Evolutionary conservation across 208 protist species (phyloP), one percentile per base, ranked within the genome.

Genomic region (Trypanosoma vivax): DNA sequence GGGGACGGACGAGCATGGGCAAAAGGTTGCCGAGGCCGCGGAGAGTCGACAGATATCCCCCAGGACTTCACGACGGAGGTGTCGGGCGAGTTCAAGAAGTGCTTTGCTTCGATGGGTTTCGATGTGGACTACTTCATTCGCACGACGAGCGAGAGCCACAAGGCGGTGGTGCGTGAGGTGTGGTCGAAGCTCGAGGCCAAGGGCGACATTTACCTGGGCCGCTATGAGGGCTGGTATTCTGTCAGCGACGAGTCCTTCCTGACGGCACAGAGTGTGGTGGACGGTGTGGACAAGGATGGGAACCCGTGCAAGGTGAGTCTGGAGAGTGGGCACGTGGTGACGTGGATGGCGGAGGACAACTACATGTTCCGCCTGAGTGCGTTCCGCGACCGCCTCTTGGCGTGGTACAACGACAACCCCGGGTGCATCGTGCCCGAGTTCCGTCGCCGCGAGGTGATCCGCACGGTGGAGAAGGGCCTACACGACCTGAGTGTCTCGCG

Each of bases 1-100:
- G 6, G 98, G 98, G 34, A 99, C 96, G 1, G 98, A 99, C 67
- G 98, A 99, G 74, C 98, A 99, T 72, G 98, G 98, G 11, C 82
- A 91, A 47, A 99, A 99, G 80, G 81, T 99, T n/a, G 78, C 78
- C 6, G 84, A 97, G 77, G 83, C 92, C 4, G 96, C 96, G 1
- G 49, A 65, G 28, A 64, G 76, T 42, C 64, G 75, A 29, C 66
- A 73, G 5, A 34, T 95, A 29, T 71, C 72, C 10, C 84, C 94
- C 30, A 94, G 42, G 78, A 90, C 18, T 98, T 97, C 73, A 96
- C 83, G 33, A 92, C 97, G 21, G 39, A 70, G 13, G 77, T 97
- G 25, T 80, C 92, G 7, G 51, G 72, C n/a, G 69, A 73, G 45
- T 99, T 99, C 73, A 76, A 87, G 52, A 46, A 76, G 13, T 81